A percentile compares a stretch with the other conserved stretches of the same genome.
phyloP scores from a whole-genome alignment of 2,329 filamentous ascomycete species.

The Botrytis elliptica region DNA sequence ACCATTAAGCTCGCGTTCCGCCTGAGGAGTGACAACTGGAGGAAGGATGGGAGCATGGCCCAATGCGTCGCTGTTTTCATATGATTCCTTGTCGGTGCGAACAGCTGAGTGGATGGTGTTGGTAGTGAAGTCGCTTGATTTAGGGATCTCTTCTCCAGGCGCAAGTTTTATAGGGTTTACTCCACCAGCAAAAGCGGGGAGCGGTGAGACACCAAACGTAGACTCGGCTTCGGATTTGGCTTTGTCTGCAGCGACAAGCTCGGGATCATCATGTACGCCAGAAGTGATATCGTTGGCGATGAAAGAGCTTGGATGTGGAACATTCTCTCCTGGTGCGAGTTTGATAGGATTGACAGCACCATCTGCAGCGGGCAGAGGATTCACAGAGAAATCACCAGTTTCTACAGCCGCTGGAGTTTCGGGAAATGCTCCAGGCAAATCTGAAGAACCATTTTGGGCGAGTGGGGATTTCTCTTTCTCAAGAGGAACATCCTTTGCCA shows the following conservation, averaged over 20 bases:
- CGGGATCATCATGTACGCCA: slow-evolving; percentile 76
- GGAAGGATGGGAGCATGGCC: slow-evolving; percentile 37
- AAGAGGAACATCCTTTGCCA: slow-evolving; percentile 66
- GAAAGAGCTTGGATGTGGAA: slow-evolving; percentile 66
- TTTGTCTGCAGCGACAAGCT: slow-evolving; percentile 61
- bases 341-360: slow-evolving; percentile 76
- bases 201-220: slow-evolving; percentile 56
- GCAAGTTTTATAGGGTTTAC: slow-evolving; percentile 79
- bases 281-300: slow-evolving; percentile 66
- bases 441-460: slow-evolving; percentile 42
- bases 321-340: slow-evolving; percentile 75
- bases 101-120: slow-evolving; percentile 71
- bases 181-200: slow-evolving; percentile 60
- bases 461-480: slow-evolving; percentile 44
- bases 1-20: slow-evolving; percentile 38
- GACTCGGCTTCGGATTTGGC: slow-evolving; percentile 43
- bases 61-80: slow-evolving; percentile 73
- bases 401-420: slow-evolving; percentile 60
- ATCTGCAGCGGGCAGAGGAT: slow-evolving; percentile 61
- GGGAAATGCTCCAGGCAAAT: slow-evolving; percentile 68
- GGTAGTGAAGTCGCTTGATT: slow-evolving; percentile 59
- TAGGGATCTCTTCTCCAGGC: slow-evolving; percentile 79
- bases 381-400: slow-evolving; percentile 49
- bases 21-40: slow-evolving; percentile 44
- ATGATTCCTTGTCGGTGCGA: slow-evolving; percentile 78